A percentile compares a stretch with the other conserved stretches of the same genome.
phyloP scores from a whole-genome alignment of 768 basidiomycete species.

The Podaxis mareebaensis region DNA sequence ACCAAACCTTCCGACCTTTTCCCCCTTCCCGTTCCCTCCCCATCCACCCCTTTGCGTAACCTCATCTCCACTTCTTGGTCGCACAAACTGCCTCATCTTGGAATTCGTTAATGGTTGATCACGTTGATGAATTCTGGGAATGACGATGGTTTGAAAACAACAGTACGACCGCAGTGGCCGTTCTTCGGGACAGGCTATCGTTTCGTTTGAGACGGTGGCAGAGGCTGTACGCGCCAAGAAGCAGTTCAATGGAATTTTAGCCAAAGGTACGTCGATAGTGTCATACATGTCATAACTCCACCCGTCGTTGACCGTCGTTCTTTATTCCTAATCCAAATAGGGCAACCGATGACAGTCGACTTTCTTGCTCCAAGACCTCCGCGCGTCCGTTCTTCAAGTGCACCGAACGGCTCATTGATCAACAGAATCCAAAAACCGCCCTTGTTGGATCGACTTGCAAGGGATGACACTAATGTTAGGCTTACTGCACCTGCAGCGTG shows the following conservation, averaged over 20 bases:
- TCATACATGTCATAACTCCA: neutral
- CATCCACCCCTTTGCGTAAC: conserved; percentile 4
- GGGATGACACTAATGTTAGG: conserved; percentile 41
- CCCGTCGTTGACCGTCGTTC: neutral
- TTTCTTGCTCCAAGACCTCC: conserved; percentile 52
- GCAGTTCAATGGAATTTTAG: conserved; percentile 82
- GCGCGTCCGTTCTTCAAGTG: conserved; percentile 51
- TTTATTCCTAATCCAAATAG: conserved; percentile 34
- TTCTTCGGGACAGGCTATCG: conserved; percentile 78
- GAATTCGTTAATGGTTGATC: conserved; percentile 18
- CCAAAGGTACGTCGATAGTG: conserved; percentile 66
- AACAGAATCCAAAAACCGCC: conserved; percentile 77
- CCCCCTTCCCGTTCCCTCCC: conserved; percentile 26
- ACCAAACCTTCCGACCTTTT: conserved; percentile 39
- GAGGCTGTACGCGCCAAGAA: conserved; percentile 86
- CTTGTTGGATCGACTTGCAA: conserved; percentile 63
- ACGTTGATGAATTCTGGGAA: conserved; percentile 19
- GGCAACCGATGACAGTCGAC: conserved; percentile 75
- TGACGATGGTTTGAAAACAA: conserved; percentile 71
- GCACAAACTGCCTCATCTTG: conserved; percentile 27
- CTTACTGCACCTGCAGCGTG: conserved; percentile 36
- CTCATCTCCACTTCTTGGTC: too few relatives aligned
- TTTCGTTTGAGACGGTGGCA: conserved; percentile 74
- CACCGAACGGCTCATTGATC: conserved; percentile 62
- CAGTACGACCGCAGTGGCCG: conserved; percentile 97